Evolutionary conservation across 2,329 filamentous ascomycete genomes (phyloP).

Genomic region (Aspergillus niger): DNA sequence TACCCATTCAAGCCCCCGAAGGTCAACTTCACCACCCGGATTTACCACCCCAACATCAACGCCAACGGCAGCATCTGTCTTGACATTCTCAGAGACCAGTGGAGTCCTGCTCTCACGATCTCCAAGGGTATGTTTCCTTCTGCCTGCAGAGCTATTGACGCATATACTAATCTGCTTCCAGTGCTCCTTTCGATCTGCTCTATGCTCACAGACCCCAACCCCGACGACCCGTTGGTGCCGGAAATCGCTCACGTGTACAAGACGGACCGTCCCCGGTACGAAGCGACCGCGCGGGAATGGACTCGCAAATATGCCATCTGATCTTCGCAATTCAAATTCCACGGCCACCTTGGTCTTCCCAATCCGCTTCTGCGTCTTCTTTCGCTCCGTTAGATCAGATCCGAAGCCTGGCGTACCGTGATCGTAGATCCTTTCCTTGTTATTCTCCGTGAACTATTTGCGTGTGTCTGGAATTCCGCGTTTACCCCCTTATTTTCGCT

Average conservation of each 20-base stretch:
- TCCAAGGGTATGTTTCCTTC: slow-evolving; percentile 76
- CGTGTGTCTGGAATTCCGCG: slow-evolving; percentile 23
- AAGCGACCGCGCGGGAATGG: slow-evolving; percentile 96
- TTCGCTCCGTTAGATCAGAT: slow-evolving; percentile 38
- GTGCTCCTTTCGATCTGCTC: slow-evolving; percentile 98
- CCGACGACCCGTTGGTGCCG: slow-evolving; percentile 95
- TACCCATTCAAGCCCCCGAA: slow-evolving; percentile 99
- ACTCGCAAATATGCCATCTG: slow-evolving; percentile 98
- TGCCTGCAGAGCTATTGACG: neutral
- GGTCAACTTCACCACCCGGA: slow-evolving; percentile 99
- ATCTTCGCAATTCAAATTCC: slow-evolving; percentile 30
- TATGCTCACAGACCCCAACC: slow-evolving; percentile 99
- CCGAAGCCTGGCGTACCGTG: slow-evolving; percentile 43
- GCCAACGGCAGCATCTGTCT: slow-evolving; percentile 98
- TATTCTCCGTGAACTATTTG: slow-evolving; percentile 27
- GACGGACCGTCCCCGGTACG: slow-evolving; percentile 93
- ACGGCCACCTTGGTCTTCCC: slow-evolving; percentile 31
- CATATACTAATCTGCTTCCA: slow-evolving; percentile 41
- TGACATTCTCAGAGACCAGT: slow-evolving; percentile 98
- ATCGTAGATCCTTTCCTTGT: slow-evolving; percentile 39
- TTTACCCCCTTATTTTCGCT: slow-evolving; percentile 22
- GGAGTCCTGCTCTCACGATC: slow-evolving; percentile 97
- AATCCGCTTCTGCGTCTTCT: slow-evolving; percentile 29
- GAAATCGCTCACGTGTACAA: slow-evolving; percentile 99
- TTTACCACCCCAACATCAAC: slow-evolving; percentile 99